Evolutionary conservation across 1,139 yeast genomes (phyloP).

Genomic region (Scheffersomyces segobiensis): DNA sequence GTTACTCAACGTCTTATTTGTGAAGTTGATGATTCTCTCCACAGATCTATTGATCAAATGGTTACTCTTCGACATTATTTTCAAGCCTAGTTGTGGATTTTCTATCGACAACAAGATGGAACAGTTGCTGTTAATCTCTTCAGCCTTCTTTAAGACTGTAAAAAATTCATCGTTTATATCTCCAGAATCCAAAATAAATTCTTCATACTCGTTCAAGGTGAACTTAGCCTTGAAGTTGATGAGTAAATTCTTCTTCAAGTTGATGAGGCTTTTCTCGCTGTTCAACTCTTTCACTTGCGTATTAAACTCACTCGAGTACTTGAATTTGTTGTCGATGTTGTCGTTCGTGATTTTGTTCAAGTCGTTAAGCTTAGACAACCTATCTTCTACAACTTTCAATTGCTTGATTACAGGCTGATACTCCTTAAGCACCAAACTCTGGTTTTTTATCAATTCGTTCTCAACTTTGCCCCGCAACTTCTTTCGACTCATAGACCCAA

Average conservation of each 20-base stretch:
- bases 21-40: slow-evolving; percentile 43
- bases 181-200: slow-evolving; percentile 48
- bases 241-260: slow-evolving; percentile 56
- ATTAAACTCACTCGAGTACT: slow-evolving; percentile 25
- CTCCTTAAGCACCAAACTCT: slow-evolving; percentile 57
- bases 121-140: slow-evolving; percentile 65
- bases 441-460: slow-evolving; percentile 65
- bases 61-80: slow-evolving; percentile 64
- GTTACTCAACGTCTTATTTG: slow-evolving; percentile 38
- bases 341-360: slow-evolving; percentile 33
- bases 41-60: slow-evolving; percentile 52
- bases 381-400: slow-evolving; percentile 43
- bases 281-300: slow-evolving; percentile 42
- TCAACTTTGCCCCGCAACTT: slow-evolving; percentile 70
- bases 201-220: slow-evolving; percentile 73
- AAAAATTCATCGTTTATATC: slow-evolving; percentile 62
- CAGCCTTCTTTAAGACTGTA: slow-evolving; percentile 57
- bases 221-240: slow-evolving; percentile 63
- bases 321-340: slow-evolving; percentile 30
- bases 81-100: slow-evolving; percentile 69
- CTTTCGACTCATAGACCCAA: slow-evolving; percentile 22
- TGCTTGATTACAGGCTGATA: slow-evolving; percentile 58
- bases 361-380: slow-evolving; percentile 41
- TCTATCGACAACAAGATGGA: slow-evolving; percentile 67
- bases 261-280: slow-evolving; percentile 40